Conservation (phyloP, 108 stramenopile species). For the Skeletonema tropicum region DNA sequence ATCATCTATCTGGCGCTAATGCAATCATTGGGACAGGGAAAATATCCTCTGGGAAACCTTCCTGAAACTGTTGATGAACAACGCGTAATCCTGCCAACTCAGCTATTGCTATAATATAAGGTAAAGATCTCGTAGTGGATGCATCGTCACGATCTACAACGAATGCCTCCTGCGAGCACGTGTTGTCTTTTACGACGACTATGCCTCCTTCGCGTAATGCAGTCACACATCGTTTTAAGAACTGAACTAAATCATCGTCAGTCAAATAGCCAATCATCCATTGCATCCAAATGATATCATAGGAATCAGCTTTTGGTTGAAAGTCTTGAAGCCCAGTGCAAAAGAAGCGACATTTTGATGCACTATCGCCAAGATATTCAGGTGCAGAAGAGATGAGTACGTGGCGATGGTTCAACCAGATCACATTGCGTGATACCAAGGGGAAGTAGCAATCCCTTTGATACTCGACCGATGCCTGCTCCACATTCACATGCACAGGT, state of each 20-base stretch:
- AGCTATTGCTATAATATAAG: slow-evolving; percentile 76
- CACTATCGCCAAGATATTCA: slow-evolving; percentile 72
- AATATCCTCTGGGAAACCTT: slow-evolving; percentile 85
- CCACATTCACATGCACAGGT: slow-evolving; percentile 74
- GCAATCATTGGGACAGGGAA: slow-evolving; percentile 92
- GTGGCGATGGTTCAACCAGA: slow-evolving; percentile 91
- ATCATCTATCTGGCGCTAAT: slow-evolving; percentile 22
- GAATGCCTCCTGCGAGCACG: slow-evolving; percentile 74
- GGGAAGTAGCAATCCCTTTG: slow-evolving; percentile 87
- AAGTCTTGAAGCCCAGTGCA: slow-evolving; percentile 89
- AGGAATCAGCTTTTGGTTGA: slow-evolving; percentile 59
- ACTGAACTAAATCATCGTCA: slow-evolving; percentile 82
- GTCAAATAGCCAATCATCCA: slow-evolving; percentile 93
- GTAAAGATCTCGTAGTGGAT: slow-evolving; percentile 75
- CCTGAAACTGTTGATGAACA: slow-evolving; percentile 60
- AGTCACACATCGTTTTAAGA: slow-evolving; percentile 70
- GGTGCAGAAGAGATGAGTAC: slow-evolving; percentile 84
- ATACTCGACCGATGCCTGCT: slow-evolving; percentile 90
- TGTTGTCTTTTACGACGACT: slow-evolving; percentile 91
- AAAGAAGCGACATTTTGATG: slow-evolving; percentile 72
- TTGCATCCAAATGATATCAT: slow-evolving; percentile 93
- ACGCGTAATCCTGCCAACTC: slow-evolving; percentile 75
- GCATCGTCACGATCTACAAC: slow-evolving; percentile 88
- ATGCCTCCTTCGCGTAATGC: slow-evolving; percentile 72
- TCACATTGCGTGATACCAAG: slow-evolving; percentile 70